Base-by-base conservation (phyloP, 352 stramenopile species). In the Phytophthora litchii region DNA sequence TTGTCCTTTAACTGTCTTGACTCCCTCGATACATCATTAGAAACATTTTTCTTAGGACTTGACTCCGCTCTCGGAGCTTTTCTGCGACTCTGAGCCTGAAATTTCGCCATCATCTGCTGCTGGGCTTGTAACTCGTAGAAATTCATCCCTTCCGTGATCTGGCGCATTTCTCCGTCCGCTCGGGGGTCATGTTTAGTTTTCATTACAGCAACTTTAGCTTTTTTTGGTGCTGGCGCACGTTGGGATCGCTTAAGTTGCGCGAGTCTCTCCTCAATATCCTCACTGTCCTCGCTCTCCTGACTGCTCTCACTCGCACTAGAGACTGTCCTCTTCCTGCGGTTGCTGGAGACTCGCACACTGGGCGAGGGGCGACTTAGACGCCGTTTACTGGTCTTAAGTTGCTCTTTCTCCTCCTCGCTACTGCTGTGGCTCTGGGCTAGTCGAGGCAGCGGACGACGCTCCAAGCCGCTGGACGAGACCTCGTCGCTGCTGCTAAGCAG, bases 101-200 rank as follows among this genome's bases (percentile, higher is more conserved):
- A 72, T 6, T 67, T 52, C 36, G 68, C 74, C 36, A 79, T 64
- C 43, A 77, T 55, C 19, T 70, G 69, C 46, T 87, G 61, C 56
- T 87, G 77, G 3, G 72, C 74, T 25, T 87, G 77, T 16, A 87
- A 52, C 48, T 87, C 77, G 19, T 67, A 68, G 38, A 80, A 60
- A 13, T 48, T 76, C 60, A 87, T 74, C 1, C 54, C 64, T 50
- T 87, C 71, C 7, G 59, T 69, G 19, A 85, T 72, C 9, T 60
- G 25, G 3, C 45, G 41, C 62, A 57, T 71, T 38, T 57, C 53
- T 38, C 45, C 54, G 38, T 42, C 37, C 13, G 31, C 54, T 25
- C 29, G 40, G 8, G 16, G 21, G 19, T 38, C 36, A 44, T 16
- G 38, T 29, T 47, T 51, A 1, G 31, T 21, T 19, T 42, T 34